Evolutionary conservation across 345 rosid genomes (phyloP).

Genomic region (Trapa bicornis): DNA sequence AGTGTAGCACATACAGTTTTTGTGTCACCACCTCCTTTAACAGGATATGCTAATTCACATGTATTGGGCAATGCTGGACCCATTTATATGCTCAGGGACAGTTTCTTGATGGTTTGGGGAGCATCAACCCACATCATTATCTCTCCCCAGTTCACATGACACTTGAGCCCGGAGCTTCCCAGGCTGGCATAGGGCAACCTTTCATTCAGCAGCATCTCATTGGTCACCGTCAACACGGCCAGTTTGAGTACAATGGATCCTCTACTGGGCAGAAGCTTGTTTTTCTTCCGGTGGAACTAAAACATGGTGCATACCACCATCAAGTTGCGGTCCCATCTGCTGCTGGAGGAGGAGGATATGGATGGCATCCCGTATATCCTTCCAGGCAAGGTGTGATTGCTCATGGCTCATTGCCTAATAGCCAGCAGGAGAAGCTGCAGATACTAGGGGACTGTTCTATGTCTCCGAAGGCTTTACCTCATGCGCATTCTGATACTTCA

Average conservation of each 20-base stretch:
- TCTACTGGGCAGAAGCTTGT: constrained; percentile 27
- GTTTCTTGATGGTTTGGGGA: constrained; percentile 16
- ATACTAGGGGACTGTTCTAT: constrained; percentile 38
- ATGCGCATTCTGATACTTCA: constrained; percentile 53
- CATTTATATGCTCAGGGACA: constrained; percentile 27
- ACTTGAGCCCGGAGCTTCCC: constrained; percentile 28
- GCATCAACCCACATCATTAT: constrained; percentile 28
- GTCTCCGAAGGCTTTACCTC: constrained; percentile 65
- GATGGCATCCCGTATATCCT: constrained; percentile 33
- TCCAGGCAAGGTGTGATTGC: constrained; percentile 30
- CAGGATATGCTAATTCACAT: constrained; percentile 32
- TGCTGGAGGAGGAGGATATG: constrained; percentile 38
- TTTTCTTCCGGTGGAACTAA: constrained; percentile 42
- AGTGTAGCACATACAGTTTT: constrained; percentile 21
- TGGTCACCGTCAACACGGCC: constrained; percentile 29
- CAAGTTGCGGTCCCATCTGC: constrained; percentile 23
- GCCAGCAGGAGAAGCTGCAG: constrained; percentile 26
- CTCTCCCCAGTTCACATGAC: constrained; percentile 36
- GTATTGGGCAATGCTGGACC: constrained; percentile 23
- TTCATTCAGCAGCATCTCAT: constrained; percentile 26
- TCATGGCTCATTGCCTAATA: constrained; percentile 30
- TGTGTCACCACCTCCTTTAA: constrained; percentile 24
- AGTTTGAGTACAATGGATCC: constrained; percentile 26
- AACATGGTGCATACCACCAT: constrained; percentile 21
- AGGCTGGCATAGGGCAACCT: constrained; percentile 31